Conservation (phyloP, 345 rosid genomes). For the Erodium maritimum region DNA sequence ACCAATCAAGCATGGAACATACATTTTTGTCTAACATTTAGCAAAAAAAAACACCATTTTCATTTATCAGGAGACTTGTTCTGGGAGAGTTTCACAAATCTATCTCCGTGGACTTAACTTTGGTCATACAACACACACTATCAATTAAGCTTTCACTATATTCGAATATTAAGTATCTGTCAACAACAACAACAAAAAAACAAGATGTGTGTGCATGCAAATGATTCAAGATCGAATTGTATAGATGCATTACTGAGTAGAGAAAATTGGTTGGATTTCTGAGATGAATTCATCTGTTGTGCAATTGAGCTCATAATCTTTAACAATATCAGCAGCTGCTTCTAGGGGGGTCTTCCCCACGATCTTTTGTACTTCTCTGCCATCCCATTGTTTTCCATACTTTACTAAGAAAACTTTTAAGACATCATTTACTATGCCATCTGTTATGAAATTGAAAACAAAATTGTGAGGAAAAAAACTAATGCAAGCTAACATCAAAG, state of each 20-base stretch:
- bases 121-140: no score
- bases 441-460: conserved; percentile 17
- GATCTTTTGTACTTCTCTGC: conserved; percentile 53
- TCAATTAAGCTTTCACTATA: no score
- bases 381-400: conserved; percentile 92
- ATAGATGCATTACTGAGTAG: conserved; percentile 36
- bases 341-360: conserved; percentile 68
- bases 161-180: no score
- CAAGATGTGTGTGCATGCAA: neutral
- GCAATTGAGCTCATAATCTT: conserved; percentile 80
- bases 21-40: no score
- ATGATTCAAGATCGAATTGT: neutral
- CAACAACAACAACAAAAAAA: neutral
- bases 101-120: no score
- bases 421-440: conserved; percentile 50
- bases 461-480: no score
- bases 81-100: no score
- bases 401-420: conserved; percentile 47
- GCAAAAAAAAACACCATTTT: no score
- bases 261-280: conserved; percentile 49
- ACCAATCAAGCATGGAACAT: no score
- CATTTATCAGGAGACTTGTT: no score
- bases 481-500: no score
- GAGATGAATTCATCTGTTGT: conserved; percentile 47
- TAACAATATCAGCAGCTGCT: conserved; percentile 65